Conservation (phyloP, 2,329 filamentous ascomycete species). For the Volutella citrinella region DNA sequence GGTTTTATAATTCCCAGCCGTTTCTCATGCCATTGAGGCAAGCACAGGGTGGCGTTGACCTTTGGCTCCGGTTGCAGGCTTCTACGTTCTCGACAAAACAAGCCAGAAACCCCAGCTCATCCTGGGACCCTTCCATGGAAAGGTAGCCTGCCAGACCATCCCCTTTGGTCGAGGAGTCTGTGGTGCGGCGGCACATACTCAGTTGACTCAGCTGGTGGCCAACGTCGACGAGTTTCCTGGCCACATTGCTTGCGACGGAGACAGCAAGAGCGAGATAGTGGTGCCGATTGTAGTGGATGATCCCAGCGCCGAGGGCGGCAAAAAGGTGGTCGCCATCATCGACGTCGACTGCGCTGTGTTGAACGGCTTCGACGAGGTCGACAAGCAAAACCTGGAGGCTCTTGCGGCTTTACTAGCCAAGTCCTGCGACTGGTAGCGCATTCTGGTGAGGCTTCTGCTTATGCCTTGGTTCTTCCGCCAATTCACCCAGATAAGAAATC, state of each 20-base stretch:
- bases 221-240: slow-evolving; percentile 75
- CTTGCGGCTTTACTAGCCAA: slow-evolving; percentile 58
- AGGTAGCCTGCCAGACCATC: slow-evolving; percentile 77
- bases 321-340: slow-evolving; percentile 67
- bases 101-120: slow-evolving; percentile 55
- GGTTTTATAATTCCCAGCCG: no score
- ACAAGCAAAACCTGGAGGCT: slow-evolving; percentile 63
- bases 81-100: slow-evolving; percentile 64
- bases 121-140: slow-evolving; percentile 77
- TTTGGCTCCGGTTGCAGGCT: no score
- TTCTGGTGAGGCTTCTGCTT: no score
- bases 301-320: slow-evolving; percentile 21
- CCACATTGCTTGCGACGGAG: slow-evolving; percentile 78
- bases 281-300: slow-evolving; percentile 60
- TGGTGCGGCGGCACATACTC: slow-evolving; percentile 61
- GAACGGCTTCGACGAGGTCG: slow-evolving; percentile 66
- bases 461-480: no score
- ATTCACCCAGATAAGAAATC: no score
- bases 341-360: slow-evolving; percentile 72
- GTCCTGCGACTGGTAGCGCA: slow-evolving; percentile 62
- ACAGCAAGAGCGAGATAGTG: slow-evolving; percentile 76
- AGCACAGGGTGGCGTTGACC: no score
- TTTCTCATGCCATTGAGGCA: no score
- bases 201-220: slow-evolving; percentile 61
- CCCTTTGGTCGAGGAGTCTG: slow-evolving; percentile 72